Evolutionary conservation across 345 rosid species (phyloP).

Genomic region (Eutrema japonicum): DNA sequence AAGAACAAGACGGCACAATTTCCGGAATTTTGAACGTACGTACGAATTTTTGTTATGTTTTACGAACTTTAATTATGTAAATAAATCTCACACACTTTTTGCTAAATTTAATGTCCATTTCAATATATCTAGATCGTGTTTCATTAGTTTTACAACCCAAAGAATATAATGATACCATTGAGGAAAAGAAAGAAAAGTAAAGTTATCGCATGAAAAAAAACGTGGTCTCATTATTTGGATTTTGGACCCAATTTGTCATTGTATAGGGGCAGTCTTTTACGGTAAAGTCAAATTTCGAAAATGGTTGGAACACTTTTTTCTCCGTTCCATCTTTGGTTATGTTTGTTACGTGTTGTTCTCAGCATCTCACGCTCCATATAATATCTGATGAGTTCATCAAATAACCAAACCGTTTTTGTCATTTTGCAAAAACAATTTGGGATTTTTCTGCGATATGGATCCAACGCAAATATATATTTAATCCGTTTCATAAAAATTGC

Average conservation of each 20-base stretch:
- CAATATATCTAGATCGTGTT: not conserved
- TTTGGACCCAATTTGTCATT: constrained; percentile 25
- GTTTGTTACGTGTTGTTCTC: constrained; percentile 38
- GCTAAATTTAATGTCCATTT: not conserved
- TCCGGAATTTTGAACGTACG: not conserved
- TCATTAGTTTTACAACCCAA: constrained; percentile 8
- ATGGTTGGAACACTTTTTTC: constrained; percentile 8
- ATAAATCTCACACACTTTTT: not conserved
- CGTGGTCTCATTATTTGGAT: constrained; percentile 15
- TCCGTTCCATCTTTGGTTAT: constrained; percentile 28
- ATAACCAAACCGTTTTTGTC: constrained; percentile 28
- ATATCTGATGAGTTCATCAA: constrained; percentile 33
- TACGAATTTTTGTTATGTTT: not conserved
- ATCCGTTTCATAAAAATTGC: not conserved
- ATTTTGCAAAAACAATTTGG: constrained; percentile 15
- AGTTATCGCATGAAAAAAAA: not conserved
- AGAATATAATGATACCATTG: not conserved
- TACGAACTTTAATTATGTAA: not conserved
- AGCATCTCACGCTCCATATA: constrained; percentile 26
- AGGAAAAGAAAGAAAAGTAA: not conserved
- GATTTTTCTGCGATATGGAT: not conserved
- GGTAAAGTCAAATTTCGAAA: constrained; percentile 27
- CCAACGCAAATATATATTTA: not conserved
- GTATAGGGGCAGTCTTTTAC: not conserved
- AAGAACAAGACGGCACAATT: too few species aligned